Percentiles rank a stretch among this genome's conserved stretches.
phyloP scores from a whole-genome alignment of 179 eudicot species.

The Spinacia oleracea region DNA sequence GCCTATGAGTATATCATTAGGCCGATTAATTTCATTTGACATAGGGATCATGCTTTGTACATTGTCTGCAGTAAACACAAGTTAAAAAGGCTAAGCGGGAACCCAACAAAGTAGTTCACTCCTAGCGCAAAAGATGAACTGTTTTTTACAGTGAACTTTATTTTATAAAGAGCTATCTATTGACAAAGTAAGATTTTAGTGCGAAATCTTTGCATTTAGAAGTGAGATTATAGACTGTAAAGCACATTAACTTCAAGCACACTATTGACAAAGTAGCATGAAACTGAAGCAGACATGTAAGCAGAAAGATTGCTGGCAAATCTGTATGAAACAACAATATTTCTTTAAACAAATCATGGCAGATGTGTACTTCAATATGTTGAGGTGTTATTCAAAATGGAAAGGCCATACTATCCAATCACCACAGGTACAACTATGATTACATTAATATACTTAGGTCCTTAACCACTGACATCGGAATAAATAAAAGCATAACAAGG shows the following conservation, averaged over 20 bases:
- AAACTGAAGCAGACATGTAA: background rate
- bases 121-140: background rate
- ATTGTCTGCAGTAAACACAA: background rate
- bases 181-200: too few relatives aligned
- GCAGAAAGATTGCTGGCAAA: constrained; percentile 1
- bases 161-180: background rate
- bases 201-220: background rate
- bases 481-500: background rate
- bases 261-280: constrained; percentile 1
- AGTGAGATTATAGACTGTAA: background rate
- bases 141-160: too few relatives aligned
- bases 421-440: constrained; percentile 11
- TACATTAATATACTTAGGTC: background rate
- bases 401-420: background rate
- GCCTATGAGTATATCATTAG: background rate
- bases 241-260: background rate
- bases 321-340: background rate
- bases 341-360: background rate
- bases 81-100: background rate
- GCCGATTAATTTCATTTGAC: background rate
- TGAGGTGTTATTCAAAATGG: background rate
- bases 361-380: constrained; percentile 2
- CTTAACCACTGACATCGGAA: constrained; percentile 7
- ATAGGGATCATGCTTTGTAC: background rate
- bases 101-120: background rate